These are phyloP conservation scores for Chamaenerion angustifolium DNA, from an alignment of 345 rosid species.

Conservation along the genomic window DNA sequence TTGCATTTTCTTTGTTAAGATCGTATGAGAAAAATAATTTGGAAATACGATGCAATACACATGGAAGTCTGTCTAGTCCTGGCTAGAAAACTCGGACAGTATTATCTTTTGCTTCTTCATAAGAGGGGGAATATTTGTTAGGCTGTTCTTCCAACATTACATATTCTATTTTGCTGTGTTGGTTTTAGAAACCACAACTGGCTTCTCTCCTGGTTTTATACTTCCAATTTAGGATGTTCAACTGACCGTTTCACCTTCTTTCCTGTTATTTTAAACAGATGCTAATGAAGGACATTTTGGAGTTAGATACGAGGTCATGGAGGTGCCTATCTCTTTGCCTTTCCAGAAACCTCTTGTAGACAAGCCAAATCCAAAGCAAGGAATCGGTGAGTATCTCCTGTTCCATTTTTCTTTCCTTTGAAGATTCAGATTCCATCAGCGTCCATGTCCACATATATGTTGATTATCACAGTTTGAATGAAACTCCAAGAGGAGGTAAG, in stretches of 20 bases:
- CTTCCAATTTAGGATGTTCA: neutral
- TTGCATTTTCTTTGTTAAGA: too few relatives aligned
- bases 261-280: conserved; percentile 20
- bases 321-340: conserved; percentile 61
- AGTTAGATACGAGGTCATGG: conserved; percentile 73
- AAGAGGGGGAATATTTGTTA: too few relatives aligned
- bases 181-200: too few relatives aligned
- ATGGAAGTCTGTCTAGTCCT: too few relatives aligned
- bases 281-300: conserved; percentile 56
- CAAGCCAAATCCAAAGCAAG: conserved; percentile 97
- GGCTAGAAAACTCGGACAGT: too few relatives aligned
- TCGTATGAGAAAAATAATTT: too few relatives aligned
- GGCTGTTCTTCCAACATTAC: neutral
- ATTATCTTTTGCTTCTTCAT: neutral
- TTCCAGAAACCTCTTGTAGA: conserved; percentile 71
- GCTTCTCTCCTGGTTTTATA: neutral
- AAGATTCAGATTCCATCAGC: conserved; percentile 9
- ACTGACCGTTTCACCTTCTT: neutral
- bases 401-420: conserved; percentile 8
- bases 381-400: conserved; percentile 53
- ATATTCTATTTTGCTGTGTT: too few relatives aligned
- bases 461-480: too few relatives aligned
- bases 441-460: too few relatives aligned
- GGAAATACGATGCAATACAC: too few relatives aligned
- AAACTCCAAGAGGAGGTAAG: too few relatives aligned